A percentile compares a stretch with the other conserved stretches of the same genome.
These are phyloP conservation scores for Suillus alpinus DNA, from an alignment of 768 basidiomycete genomes.

Conservation along the genomic window DNA sequence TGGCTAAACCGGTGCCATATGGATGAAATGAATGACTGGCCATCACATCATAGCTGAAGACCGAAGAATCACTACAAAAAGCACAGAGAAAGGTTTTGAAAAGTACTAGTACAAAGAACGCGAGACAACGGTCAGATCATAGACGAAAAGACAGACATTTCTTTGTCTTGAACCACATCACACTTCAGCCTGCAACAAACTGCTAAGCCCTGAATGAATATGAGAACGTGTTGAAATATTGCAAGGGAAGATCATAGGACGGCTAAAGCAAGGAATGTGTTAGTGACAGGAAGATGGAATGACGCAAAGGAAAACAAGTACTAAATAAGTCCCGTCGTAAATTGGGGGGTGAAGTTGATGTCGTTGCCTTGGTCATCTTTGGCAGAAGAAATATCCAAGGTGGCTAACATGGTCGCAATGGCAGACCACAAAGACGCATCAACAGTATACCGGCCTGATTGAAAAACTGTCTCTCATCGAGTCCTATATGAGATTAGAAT, in stretches of 20 bases:
- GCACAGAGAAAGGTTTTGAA: too few relatives aligned
- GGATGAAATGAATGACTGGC: too few relatives aligned
- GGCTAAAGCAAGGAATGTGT: constrained; percentile 5
- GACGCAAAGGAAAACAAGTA: not conserved
- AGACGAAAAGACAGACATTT: too few relatives aligned
- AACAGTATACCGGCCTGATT: not conserved
- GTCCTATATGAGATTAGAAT: not conserved
- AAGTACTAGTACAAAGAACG: too few relatives aligned
- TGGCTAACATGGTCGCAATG: constrained; percentile 15
- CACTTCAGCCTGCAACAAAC: too few relatives aligned
- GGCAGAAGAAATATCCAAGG: constrained; percentile 16
- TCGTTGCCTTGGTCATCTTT: constrained; percentile 11
- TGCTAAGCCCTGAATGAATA: not conserved
- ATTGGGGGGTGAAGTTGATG: constrained; percentile 4
- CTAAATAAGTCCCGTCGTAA: constrained; percentile 4
- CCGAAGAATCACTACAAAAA: too few relatives aligned
- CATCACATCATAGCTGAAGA: too few relatives aligned
- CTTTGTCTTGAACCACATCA: too few relatives aligned
- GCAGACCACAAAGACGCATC: not conserved
- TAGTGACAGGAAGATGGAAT: not conserved
- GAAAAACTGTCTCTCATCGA: not conserved
- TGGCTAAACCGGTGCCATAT: too few relatives aligned
- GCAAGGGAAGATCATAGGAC: constrained; percentile 16
- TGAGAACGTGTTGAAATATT: constrained; percentile 11
- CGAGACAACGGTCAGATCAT: too few relatives aligned